Evolutionary conservation across 1,139 yeast genomes (phyloP), one percentile per base, ranked within the genome.

Genomic region (Candida pseudoviswanathii): DNA sequence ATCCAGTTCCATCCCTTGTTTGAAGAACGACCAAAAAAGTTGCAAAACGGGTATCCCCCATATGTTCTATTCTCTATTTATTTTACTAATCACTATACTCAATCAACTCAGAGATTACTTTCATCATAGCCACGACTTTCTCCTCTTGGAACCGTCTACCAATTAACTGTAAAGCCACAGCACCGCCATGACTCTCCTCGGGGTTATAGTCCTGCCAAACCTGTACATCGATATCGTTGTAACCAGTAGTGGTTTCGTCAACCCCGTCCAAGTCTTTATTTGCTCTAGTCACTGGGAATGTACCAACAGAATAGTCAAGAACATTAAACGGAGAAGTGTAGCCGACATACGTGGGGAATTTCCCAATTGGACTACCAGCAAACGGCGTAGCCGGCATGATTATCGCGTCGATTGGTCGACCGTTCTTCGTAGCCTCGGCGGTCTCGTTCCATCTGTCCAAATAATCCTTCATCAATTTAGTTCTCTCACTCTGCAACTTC

Each of bases 81-180:
- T 16, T 31, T 33, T 40, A 39, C 31, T 43, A 45, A 30, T 50
- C 51, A 30, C 43, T 36, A 43, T 54, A 51, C 16, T 55, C 54
- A 39, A 64, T 47, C 38, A 65, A 55, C 22, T 62, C 53, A 2
- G 59, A 44, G 16, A 71, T 51, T 7, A 59, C 60, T 51, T 64
- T 60, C 55, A 74, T 67, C 58, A 78, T 61, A 25, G 68, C 72
- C 34, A 83, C 57, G 11, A 79, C 83, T 58, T 80, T 81, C 61
- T 86, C 92, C 57, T 86, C 92, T 57, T 82, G 80, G 46, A 77
- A 74, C 48, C 84, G 71, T 51, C 73, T 73, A 5, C 86, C 82
- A 8, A 84, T 79, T 4, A 86, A 68, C 66, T 86, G 91, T 25
- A 85, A 73, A 22, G 85, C 81, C 6, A 85, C 86, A 1, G 90